phyloP scores from a whole-genome alignment of 73 alveolate genomes.

The Tetrahymena borealis region DNA sequence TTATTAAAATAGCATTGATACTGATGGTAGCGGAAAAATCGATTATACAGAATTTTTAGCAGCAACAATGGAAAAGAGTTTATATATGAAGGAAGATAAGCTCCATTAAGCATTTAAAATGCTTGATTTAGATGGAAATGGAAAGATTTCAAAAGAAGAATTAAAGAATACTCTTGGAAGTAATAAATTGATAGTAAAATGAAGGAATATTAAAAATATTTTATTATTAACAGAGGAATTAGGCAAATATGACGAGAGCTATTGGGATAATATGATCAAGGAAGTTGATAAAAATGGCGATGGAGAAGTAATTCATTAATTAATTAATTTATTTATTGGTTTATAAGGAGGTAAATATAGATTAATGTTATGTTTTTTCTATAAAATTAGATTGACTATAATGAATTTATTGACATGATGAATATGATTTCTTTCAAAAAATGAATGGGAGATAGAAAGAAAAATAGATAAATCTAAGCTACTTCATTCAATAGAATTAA shows the following conservation, averaged over 20 bases:
- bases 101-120: conserved; percentile 39
- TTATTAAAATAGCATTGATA: conserved; percentile 35
- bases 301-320: conserved; percentile 57
- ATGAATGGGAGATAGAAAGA: not conserved
- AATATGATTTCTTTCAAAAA: conserved; percentile 6
- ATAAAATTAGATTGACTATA: conserved; percentile 41
- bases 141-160: conserved; percentile 53
- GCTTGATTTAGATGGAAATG: conserved; percentile 54
- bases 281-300: conserved; percentile 64
- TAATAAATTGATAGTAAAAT: not conserved
- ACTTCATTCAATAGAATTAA: no score
- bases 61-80: conserved; percentile 40
- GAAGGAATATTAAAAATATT: not conserved
- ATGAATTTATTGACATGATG: conserved; percentile 56
- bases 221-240: not conserved
- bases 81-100: conserved; percentile 44
- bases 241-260: conserved; percentile 26
- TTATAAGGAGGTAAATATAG: not conserved
- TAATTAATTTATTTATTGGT: not conserved
- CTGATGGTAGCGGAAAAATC: conserved; percentile 42
- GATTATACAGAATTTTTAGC: conserved; percentile 52
- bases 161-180: conserved; percentile 38
- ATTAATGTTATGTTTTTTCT: not conserved
- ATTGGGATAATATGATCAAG: conserved; percentile 39
- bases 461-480: no score